Conservation (phyloP, 2,329 filamentous ascomycete species). For the Apiospora saccharicola region DNA sequence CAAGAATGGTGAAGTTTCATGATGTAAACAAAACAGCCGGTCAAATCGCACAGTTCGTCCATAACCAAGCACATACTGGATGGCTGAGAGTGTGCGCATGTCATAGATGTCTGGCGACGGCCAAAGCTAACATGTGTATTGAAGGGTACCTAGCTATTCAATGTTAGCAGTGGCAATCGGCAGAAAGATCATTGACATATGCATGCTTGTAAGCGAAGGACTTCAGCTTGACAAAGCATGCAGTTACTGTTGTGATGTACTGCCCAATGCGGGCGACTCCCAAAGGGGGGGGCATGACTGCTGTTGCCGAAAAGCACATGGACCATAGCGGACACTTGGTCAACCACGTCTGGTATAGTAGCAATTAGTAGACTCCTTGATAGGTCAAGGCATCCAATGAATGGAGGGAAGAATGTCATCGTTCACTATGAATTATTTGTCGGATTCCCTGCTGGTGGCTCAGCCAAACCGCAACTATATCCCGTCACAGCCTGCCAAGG, state of each 20-base stretch:
- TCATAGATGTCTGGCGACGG: background rate
- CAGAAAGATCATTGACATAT: background rate
- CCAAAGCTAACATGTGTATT: background rate
- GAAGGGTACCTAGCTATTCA: background rate
- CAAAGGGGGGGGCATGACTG: background rate
- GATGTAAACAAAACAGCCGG: background rate
- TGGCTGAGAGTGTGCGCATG: background rate
- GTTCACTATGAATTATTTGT: background rate
- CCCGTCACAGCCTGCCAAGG: background rate
- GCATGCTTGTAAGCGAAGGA: background rate
- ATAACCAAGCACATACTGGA: background rate
- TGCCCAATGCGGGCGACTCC: background rate
- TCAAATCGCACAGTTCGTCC: background rate
- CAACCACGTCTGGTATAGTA: background rate
- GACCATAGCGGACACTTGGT: background rate
- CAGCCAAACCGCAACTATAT: background rate
- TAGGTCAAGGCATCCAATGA: background rate
- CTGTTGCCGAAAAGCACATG: background rate
- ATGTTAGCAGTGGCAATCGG: background rate
- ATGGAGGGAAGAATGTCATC: background rate
- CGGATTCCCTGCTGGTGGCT: background rate
- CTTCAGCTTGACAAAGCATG: background rate
- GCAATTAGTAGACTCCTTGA: background rate
- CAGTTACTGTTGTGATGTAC: background rate
- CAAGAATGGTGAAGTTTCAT: too few species aligned